Percentiles rank a stretch among this genome's conserved stretches.
phyloP scores from a whole-genome alignment of 768 basidiomycete species.

The Nidularia sp. region DNA sequence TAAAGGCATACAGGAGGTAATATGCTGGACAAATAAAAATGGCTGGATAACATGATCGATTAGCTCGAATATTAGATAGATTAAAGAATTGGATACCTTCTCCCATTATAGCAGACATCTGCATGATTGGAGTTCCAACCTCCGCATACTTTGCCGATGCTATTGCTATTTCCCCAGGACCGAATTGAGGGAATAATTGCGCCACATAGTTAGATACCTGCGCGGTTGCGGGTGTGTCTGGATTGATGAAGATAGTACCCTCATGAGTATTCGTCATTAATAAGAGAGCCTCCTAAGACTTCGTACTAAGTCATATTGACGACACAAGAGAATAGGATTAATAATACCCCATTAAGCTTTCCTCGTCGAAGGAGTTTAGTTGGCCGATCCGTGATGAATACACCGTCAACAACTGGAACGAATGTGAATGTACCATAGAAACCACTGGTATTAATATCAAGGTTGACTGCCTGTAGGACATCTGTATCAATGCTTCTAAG shows the following conservation, averaged over 20 bases:
- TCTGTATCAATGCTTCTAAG: neutral
- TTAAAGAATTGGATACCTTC: slow-evolving; percentile 27
- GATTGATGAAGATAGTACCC: slow-evolving; percentile 33
- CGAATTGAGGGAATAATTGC: slow-evolving; percentile 33
- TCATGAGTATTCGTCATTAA: slow-evolving; percentile 33
- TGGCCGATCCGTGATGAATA: neutral
- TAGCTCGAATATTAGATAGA: neutral
- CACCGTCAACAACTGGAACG: neutral
- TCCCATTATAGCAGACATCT: slow-evolving; percentile 28
- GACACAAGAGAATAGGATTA: neutral
- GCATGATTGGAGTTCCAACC: slow-evolving; percentile 24
- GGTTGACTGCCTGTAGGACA: neutral
- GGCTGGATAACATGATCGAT: too few species aligned
- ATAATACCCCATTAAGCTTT: neutral
- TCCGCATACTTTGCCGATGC: slow-evolving; percentile 21
- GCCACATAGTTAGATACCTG: slow-evolving; percentile 23
- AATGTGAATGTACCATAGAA: neutral
- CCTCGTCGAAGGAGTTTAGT: neutral
- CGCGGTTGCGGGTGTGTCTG: slow-evolving; percentile 15
- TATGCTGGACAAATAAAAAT: slow-evolving; percentile 44
- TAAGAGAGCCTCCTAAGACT: slow-evolving; percentile 24
- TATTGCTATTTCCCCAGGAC: slow-evolving; percentile 13
- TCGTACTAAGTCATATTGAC: neutral
- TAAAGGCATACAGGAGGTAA: slow-evolving; percentile 26
- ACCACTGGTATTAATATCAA: neutral